Evolutionary conservation across 805 yeast genomes (phyloP).

Genomic region (Blastobotrys peoriensis): DNA sequence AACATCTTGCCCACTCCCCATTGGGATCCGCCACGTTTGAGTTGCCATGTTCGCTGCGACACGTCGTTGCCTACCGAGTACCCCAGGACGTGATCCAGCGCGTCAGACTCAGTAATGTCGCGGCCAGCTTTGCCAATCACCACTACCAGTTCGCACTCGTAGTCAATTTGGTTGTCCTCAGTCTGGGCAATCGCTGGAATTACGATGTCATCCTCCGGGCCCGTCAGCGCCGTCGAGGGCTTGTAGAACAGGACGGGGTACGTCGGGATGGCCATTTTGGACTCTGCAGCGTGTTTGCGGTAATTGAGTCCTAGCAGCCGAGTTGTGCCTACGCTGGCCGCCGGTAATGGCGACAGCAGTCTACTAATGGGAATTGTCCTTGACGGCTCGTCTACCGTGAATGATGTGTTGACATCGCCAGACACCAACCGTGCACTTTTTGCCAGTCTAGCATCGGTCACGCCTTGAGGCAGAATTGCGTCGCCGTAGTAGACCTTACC

Average conservation of each 20-base stretch:
- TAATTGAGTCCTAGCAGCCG: slow-evolving; percentile 50
- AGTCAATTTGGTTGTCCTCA: slow-evolving; percentile 36
- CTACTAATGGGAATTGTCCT: slow-evolving; percentile 25
- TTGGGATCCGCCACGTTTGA: slow-evolving; percentile 47
- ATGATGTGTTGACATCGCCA: slow-evolving; percentile 42
- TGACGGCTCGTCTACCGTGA: slow-evolving; percentile 34
- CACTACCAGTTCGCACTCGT: slow-evolving; percentile 49
- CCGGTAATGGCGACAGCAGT: slow-evolving; percentile 38
- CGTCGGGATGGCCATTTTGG: slow-evolving; percentile 38
- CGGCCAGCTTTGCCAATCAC: slow-evolving; percentile 47
- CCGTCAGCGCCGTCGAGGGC: slow-evolving; percentile 41
- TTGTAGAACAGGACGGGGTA: slow-evolving; percentile 48
- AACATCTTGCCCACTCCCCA: slow-evolving; percentile 48
- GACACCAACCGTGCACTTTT: slow-evolving; percentile 37
- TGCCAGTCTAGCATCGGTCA: slow-evolving; percentile 35
- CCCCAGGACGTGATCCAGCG: slow-evolving; percentile 44
- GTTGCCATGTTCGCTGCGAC: slow-evolving; percentile 53
- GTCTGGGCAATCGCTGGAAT: slow-evolving; percentile 32
- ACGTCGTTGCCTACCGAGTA: slow-evolving; percentile 52
- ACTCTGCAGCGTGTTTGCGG: slow-evolving; percentile 37
- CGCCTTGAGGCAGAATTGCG: slow-evolving; percentile 36
- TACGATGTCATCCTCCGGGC: slow-evolving; percentile 38
- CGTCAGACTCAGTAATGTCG: slow-evolving; percentile 39
- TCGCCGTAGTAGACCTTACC: slow-evolving; percentile 43
- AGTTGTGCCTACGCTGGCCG: slow-evolving; percentile 35